Base-by-base conservation (phyloP, 2,329 filamentous ascomycete species). In the Ceratocystis smalleyi region DNA sequence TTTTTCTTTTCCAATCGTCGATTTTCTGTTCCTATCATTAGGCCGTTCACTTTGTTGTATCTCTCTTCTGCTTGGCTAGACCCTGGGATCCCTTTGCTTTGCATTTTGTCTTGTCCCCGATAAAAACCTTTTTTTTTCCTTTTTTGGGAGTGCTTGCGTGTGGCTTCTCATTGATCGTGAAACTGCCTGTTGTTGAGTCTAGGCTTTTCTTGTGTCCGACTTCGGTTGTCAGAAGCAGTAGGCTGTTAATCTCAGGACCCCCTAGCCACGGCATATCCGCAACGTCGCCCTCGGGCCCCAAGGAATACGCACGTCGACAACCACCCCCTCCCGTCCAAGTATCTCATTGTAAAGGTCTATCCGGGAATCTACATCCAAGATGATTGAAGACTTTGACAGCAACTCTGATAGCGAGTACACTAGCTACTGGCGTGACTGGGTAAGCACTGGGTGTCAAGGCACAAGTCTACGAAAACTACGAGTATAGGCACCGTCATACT, bases 361-460 rank as follows among this genome's bases (percentile, higher is more conserved):
- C 22, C n/a, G 27, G 30, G 24, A 15, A 19, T 8, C 5, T 17
- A 57, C 17, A n/a, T 32, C 15, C 24, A 57, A 57, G 27, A 78
- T 73, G 71, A 97, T 97, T 94, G 94, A 97, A 74, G 92, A 97
- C 77, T 97, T 94, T 76, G 91, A 90, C 69, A 96, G 91, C 73
- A 94, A 99, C 76, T 95, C 91, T 12, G 94, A 99, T 74, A 96
- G 91, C 76, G 94, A 99, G 78, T 99, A 97, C 75, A 96, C 94
- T 60, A 97, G 91, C 77, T 99, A 97, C 76, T 99, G 94, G 94
- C 82, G 92, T 75, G 94, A 99, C 77, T 99, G 94, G 94, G 94
- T 97, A 80, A 78, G 89, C 85, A 10, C 35, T 40, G 43, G 35
- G 10, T n/a, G 27, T 27, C 7, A 6, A 24, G 30, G 35, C 35